Base-by-base conservation (phyloP, 2,329 filamentous ascomycete species). In the Berkeleyomyces rouxiae region DNA sequence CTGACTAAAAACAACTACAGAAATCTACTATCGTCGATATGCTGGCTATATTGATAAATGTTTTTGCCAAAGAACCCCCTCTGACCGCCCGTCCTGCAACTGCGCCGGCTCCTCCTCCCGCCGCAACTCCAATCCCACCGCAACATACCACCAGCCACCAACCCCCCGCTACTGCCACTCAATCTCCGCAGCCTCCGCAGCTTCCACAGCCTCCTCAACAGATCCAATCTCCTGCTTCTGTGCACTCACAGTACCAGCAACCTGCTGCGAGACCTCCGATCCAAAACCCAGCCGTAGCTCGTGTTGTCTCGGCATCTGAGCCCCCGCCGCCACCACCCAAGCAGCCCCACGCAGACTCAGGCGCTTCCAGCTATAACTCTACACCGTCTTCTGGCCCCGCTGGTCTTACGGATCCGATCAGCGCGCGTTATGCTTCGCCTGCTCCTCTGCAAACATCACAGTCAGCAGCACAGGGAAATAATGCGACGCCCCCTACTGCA, bases 1-100 rank as follows among this genome's bases (percentile, higher is more conserved):
- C 10, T 37, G 49, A 23, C 37, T 7, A 5, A n/a, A 23, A n/a
- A 0, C 10, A 2, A 59, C 16, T 11, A 31, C 39, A 85, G 90
- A 92, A 90, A 77, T 95, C 89, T 0, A 91, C 84, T 40, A 76
- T 96, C 2, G 76, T 87, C 49, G 90, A 96, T 70, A 89, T 97
- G 63, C 75, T 97, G 2, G 83, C 82, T 13, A 87, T 95, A 37
- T 75, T 99, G 3, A 82, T 87, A 67, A 89, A 93, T 61, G 79
- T 97, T 31, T 99, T 99, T 71, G 86, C 90, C 44, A 95, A 95
- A 74, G 93, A 99, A 69, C 93, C 93, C 7, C 93, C 93, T 0
- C 88, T 97, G 3, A 84, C 93, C 65, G 84, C 90, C 42, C 62
- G 65, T 42, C 75, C 70, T 37, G 75, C 77, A 44, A 55, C 16